Conservation (phyloP, 495 filamentous ascomycete genomes). For the Annulohypoxylon bovei region DNA sequence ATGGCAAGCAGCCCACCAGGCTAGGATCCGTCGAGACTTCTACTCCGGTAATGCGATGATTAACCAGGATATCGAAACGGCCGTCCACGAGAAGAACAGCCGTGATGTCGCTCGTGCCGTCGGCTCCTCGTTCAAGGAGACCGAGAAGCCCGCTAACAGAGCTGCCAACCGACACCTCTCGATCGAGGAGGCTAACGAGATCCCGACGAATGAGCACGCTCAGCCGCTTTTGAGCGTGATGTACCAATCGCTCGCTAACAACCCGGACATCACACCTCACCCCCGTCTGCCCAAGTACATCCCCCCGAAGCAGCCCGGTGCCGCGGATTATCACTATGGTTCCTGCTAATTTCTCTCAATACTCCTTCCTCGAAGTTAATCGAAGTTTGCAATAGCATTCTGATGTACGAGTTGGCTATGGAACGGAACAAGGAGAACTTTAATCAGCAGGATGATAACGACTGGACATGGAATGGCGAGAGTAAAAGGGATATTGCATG, state of each 20-base stretch:
- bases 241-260: constrained; percentile 45
- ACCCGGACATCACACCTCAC: background rate
- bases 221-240: constrained; percentile 52
- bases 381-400: background rate
- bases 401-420: constrained; percentile 3
- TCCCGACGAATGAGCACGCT: constrained; percentile 45
- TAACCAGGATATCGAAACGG: constrained; percentile 35
- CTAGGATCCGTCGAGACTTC: constrained; percentile 43
- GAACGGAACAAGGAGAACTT: background rate
- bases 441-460: background rate
- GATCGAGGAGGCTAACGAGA: constrained; percentile 47
- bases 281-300: background rate
- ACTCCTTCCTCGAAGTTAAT: background rate
- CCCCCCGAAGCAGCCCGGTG: background rate
- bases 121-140: constrained; percentile 41
- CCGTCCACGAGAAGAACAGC: constrained; percentile 42
- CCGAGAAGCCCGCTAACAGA: constrained; percentile 31
- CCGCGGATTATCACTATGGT: background rate
- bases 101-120: constrained; percentile 43
- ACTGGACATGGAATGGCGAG: background rate
- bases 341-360: background rate
- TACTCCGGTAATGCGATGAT: constrained; percentile 46
- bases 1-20: constrained; percentile 15
- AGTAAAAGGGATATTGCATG: background rate
- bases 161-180: constrained; percentile 25